Evolutionary conservation across 2,329 filamentous ascomycete species (phyloP).

Genomic region (Talaromyces funiculosus): DNA sequence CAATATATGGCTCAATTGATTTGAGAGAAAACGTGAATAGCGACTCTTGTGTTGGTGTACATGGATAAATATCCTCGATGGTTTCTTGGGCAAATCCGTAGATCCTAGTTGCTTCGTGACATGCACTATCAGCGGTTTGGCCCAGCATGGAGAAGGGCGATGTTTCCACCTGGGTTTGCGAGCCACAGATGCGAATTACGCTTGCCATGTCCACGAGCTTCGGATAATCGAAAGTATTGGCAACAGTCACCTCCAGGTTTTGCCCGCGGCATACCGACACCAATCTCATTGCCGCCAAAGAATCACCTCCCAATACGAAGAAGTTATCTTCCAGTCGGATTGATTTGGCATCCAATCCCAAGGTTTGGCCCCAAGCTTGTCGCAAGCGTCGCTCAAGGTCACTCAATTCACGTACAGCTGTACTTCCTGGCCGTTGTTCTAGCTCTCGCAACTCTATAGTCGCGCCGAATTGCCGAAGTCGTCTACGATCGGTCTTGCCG

Average conservation of each 20-base stretch:
- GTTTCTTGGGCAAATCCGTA: conserved; percentile 24
- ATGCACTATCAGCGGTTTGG: conserved; percentile 19
- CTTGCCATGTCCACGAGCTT: conserved; percentile 41
- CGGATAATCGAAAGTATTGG: conserved; percentile 31
- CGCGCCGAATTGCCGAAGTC: conserved; percentile 1
- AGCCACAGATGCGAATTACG: conserved; percentile 25
- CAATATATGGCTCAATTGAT: conserved; percentile 40
- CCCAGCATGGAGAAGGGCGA: conserved; percentile 1
- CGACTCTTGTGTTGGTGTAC: conserved; percentile 38
- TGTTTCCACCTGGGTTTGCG: conserved; percentile 22
- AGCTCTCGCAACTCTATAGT: conserved; percentile 6
- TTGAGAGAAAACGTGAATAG: conserved; percentile 43
- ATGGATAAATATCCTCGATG: conserved; percentile 39
- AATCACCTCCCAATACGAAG: conserved; percentile 33
- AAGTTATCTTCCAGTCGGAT: conserved; percentile 38
- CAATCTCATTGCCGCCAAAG: conserved; percentile 31
- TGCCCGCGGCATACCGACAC: conserved; percentile 27
- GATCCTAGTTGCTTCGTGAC: conserved; percentile 32
- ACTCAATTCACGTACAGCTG: conserved; percentile 21
- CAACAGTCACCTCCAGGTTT: conserved; percentile 31
- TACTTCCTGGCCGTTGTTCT: neutral
- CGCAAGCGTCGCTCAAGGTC: conserved; percentile 21
- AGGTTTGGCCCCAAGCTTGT: conserved; percentile 28
- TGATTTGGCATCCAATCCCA: conserved; percentile 25
- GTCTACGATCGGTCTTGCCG: conserved; percentile 45